Evolutionary conservation across 176 grass and related monocot genomes (phyloP).

Genomic region (Eleusine indica): DNA sequence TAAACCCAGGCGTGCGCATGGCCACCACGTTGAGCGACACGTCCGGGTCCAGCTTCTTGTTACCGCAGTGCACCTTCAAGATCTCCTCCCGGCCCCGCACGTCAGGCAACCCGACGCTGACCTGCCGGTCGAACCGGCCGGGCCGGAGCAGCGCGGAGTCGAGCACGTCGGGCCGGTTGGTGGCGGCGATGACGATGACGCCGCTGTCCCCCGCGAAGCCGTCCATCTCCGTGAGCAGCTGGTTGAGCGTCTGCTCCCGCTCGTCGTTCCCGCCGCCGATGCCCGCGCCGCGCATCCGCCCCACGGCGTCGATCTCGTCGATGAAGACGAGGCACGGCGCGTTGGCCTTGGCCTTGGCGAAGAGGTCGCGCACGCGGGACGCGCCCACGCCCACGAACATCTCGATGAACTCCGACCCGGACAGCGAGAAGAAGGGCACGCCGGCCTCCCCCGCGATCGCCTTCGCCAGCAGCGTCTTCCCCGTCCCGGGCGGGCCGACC

Average conservation of each 20-base stretch:
- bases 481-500: slow-evolving; percentile 63
- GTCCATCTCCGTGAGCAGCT: slow-evolving; percentile 87
- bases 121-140: slow-evolving; percentile 73
- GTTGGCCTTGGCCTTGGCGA: slow-evolving; percentile 65
- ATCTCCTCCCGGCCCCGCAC: slow-evolving; percentile 84
- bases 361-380: slow-evolving; percentile 79
- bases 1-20: slow-evolving; percentile 90
- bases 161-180: slow-evolving; percentile 77
- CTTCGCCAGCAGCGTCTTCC: slow-evolving; percentile 81
- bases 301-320: slow-evolving; percentile 85
- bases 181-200: slow-evolving; percentile 75
- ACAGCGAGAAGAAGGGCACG: slow-evolving; percentile 87
- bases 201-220: slow-evolving; percentile 66
- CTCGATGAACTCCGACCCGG: slow-evolving; percentile 88
- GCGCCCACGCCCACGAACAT: slow-evolving; percentile 84
- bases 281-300: slow-evolving; percentile 62
- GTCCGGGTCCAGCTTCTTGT: slow-evolving; percentile 73
- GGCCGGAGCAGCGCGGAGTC: slow-evolving; percentile 76
- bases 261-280: slow-evolving; percentile 80
- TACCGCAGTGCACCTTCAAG: slow-evolving; percentile 62
- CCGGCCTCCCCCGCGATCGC: slow-evolving; percentile 82
- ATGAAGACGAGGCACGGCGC: slow-evolving; percentile 80
- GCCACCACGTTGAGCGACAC: slow-evolving; percentile 68
- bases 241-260: slow-evolving; percentile 85
- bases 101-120: slow-evolving; percentile 68